A percentile compares a stretch with the other conserved stretches of the same genome.
Evolutionary conservation across 2,329 filamentous ascomycete genomes (phyloP).

Genomic region (Apiospora pterosperma): DNA sequence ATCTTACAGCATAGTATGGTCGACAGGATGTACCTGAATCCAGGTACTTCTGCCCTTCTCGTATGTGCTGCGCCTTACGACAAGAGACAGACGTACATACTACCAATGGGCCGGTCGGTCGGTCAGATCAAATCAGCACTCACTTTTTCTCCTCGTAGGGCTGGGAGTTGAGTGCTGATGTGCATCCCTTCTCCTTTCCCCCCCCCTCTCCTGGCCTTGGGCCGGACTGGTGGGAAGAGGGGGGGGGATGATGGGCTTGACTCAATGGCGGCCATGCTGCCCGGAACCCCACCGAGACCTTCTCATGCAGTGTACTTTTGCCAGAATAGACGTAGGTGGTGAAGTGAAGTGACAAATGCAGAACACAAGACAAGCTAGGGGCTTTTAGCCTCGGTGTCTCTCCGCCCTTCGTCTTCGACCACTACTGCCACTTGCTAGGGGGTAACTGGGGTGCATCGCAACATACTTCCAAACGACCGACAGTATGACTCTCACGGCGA

Average conservation of each 20-base stretch:
- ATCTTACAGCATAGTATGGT: neutral
- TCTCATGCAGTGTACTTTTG: constrained; percentile 2
- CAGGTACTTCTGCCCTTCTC: neutral
- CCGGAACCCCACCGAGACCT: neutral
- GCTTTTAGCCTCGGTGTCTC: neutral
- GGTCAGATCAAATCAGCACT: neutral
- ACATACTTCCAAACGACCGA: constrained; percentile 1
- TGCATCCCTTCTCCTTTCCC: neutral
- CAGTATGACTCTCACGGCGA: neutral
- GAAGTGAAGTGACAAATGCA: neutral
- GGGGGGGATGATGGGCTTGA: neutral
- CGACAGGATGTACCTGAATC: neutral
- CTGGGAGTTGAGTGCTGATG: constrained; percentile 5
- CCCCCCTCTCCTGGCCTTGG: neutral
- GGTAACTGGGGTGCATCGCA: constrained; percentile 4
- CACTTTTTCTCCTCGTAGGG: constrained; percentile 10
- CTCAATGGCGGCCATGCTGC: neutral
- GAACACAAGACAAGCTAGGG: neutral
- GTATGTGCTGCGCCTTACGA: neutral
- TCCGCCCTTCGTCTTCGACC: neutral
- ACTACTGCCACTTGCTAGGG: neutral
- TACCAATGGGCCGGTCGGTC: neutral
- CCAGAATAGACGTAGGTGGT: neutral
- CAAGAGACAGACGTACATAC: neutral
- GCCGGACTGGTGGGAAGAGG: neutral